Evolutionary conservation across 2,329 filamentous ascomycete genomes (phyloP), one percentile per base, ranked within the genome.

Genomic region (Capronia americana): DNA sequence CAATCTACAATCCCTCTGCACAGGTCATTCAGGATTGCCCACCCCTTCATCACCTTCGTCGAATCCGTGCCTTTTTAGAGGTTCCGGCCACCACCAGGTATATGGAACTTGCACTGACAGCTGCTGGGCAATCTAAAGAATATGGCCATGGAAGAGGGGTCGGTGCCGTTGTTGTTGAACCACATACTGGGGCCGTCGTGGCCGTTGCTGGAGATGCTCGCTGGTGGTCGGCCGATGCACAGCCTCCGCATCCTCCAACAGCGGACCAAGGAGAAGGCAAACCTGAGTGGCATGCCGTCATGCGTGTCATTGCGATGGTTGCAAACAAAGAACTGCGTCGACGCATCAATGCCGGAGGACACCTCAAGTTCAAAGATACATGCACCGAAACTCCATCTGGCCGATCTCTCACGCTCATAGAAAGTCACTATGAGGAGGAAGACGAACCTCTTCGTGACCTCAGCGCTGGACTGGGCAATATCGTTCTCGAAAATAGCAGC

Each of bases 91-190:
- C 69, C 34, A 69, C 69, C 50, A 65, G 72, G 24, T 82, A 80
- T 51, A 70, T 83, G 17, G 72, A 76, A 7, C 72, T 83, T 0
- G 80, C 81, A 8, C 72, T 72, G 41, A 69, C 73, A 38, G 75
- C 81, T 32, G 81, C 79, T 1, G 64, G 73, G 4, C 79, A 82
- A 70, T 75, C 79, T 26, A 71, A 75, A 48, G 61, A 73, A 54
- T 74, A 74, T 1, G 76, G 78, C 7, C 74, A 74, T 28, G 81
- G 81, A 23, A 76, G 80, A 17, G 69, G 73, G 0, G 74, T 82
- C 3, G 81, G 80, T 30, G 80, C 79, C 7, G 81, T 83, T 12
- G 75, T 82, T 23, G 81, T 82, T 26, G 80, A 83, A 64, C 78
- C 79, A 0, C 71, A 73, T n/a, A 73, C 76, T n/a, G 72, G 77